phyloP scores from a whole-genome alignment of 495 filamentous ascomycete species.

The Halenospora varia region DNA sequence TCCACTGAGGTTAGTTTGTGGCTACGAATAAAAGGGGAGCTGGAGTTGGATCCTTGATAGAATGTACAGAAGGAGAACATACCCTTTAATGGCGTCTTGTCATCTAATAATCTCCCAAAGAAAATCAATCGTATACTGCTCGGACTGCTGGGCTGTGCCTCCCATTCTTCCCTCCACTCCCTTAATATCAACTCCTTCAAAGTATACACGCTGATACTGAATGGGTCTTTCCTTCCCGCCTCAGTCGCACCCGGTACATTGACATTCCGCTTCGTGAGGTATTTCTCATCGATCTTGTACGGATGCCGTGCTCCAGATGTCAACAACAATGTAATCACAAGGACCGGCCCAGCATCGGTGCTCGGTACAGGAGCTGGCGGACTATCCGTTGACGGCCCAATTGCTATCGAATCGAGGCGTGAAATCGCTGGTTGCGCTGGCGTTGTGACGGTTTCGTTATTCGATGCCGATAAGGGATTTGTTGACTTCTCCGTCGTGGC shows the following conservation, averaged over 20 bases:
- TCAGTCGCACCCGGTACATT: conserved; percentile 58
- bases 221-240: conserved; percentile 63
- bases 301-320: conserved; percentile 80
- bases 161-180: conserved; percentile 92
- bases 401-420: conserved; percentile 16
- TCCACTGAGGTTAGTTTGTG: conserved; percentile 6
- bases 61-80: conserved; percentile 14
- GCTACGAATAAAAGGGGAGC: no score
- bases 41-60: no score
- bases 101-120: conserved; percentile 82
- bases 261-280: conserved; percentile 73
- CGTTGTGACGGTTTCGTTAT: not conserved
- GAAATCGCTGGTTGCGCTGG: conserved; percentile 7
- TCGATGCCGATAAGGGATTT: not conserved
- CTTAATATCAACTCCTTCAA: conserved; percentile 87
- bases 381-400: conserved; percentile 16
- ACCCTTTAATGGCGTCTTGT: conserved; percentile 78
- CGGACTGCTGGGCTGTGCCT: conserved; percentile 74
- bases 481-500: not conserved
- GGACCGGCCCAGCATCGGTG: conserved; percentile 15
- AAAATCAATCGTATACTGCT: conserved; percentile 84
- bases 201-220: conserved; percentile 84
- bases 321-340: conserved; percentile 65
- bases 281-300: conserved; percentile 82
- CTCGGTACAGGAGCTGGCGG: not conserved